A percentile compares a stretch with the other conserved stretches of the same genome.
Conservation (phyloP, 768 basidiomycete genomes). For the Psilocybe sp. region DNA sequence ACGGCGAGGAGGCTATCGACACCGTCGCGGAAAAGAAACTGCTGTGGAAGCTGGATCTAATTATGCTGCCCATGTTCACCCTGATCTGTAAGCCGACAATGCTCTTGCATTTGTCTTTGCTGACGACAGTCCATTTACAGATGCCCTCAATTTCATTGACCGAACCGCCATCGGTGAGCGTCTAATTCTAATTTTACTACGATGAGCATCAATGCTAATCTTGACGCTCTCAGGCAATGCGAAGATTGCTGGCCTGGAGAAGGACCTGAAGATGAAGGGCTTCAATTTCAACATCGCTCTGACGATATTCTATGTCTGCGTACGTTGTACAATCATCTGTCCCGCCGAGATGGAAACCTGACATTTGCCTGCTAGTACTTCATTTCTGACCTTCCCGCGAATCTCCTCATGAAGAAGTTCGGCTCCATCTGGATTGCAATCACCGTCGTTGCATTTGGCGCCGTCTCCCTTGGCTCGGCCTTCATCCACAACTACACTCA, state of each 20-base stretch:
- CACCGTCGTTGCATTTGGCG: constrained; percentile 33
- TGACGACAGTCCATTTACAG: constrained; percentile 10
- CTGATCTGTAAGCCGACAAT: constrained; percentile 28
- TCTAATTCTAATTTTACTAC: neutral
- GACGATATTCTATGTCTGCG: constrained; percentile 34
- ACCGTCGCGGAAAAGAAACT: constrained; percentile 24
- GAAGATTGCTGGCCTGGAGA: constrained; percentile 29
- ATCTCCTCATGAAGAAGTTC: constrained; percentile 34
- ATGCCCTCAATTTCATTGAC: constrained; percentile 33
- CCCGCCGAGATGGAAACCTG: neutral
- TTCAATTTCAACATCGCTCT: constrained; percentile 36
- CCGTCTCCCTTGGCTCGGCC: constrained; percentile 31
- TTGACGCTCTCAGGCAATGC: constrained; percentile 7
- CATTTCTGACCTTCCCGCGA: constrained; percentile 34
- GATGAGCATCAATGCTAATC: too few species aligned
- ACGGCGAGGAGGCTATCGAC: neutral
- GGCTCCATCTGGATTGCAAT: constrained; percentile 34
- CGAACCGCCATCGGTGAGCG: constrained; percentile 7
- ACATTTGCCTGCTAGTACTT: constrained; percentile 23
- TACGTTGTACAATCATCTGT: neutral
- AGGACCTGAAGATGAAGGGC: constrained; percentile 35
- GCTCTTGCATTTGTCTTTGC: neutral
- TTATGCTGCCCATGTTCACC: constrained; percentile 33
- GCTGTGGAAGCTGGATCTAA: constrained; percentile 29
- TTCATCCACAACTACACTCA: constrained; percentile 3